Evolutionary conservation across 2,329 filamentous ascomycete genomes (phyloP), one percentile per base, ranked within the genome.

Genomic region (Aspergillus thermomutatus): DNA sequence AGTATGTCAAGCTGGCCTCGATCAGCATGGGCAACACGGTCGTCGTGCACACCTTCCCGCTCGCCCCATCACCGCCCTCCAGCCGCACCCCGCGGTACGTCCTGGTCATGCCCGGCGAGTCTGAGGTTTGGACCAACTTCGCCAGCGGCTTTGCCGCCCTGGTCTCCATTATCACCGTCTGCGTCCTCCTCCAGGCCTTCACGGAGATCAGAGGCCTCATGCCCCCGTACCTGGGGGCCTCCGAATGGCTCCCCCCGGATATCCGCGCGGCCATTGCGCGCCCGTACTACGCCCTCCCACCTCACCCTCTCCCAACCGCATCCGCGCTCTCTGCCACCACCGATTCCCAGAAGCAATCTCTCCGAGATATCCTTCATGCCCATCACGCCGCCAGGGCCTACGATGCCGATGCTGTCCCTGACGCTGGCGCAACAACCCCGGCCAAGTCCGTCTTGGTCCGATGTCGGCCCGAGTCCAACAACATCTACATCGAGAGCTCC

Each of bases 11-110:
- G 65, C 83, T 96, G 3, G 92, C 90, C 28, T 92, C 89, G 49
- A 88, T 91, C 43, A 91, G 89, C 50, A 86, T 95, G 64, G 88
- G 86, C 58, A 92, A 92, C 70, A 90, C 87, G 0, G 85, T 92
- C 43, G 85, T 89, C 28, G 87, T 96, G 26, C 90, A 96, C 73
- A 88, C 85, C 41, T 86, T 96, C 60, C 87, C 90, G 0, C 82
- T 96, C 5, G 71, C 76, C 4, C 76, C 76, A 9, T 72, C 70
- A 34, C 76, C 77, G 7, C 64, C 72, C 3, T 61, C 68, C n/a
- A 78, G 78, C 9, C 66, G 77, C 23, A 75, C 83, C 0, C 79
- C 83, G 9, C 89, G 90, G 60, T 92, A 92, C 69, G 83, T 92
- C 3, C 83, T 92, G 31, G 84, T 83, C 19, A 79, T 83, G 60